A percentile compares a stretch with the other conserved stretches of the same genome.
Evolutionary conservation across 2,329 filamentous ascomycete species (phyloP).

Genomic region (Sordariomycetes sp.): DNA sequence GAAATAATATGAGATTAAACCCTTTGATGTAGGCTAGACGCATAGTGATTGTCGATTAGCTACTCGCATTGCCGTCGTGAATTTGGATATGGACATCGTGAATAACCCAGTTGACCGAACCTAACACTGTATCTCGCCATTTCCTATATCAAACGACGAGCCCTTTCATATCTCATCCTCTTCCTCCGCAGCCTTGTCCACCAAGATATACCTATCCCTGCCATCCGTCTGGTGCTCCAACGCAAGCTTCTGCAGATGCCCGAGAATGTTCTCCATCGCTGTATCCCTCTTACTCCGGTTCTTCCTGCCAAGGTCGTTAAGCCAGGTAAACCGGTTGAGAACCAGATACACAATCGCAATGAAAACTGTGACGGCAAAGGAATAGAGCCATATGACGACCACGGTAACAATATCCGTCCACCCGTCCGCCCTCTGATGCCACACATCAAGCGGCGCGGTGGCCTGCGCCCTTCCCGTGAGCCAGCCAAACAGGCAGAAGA

Average conservation of each 20-base stretch:
- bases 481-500: constrained; percentile 69
- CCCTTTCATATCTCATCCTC: not conserved
- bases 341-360: constrained; percentile 52
- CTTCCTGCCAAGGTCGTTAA: constrained; percentile 50
- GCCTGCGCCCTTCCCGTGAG: constrained; percentile 36
- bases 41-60: no score
- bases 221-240: constrained; percentile 42
- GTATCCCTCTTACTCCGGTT: constrained; percentile 48
- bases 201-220: constrained; percentile 22
- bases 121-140: no score
- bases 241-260: constrained; percentile 49
- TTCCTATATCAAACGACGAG: not conserved
- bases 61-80: no score
- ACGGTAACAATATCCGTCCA: constrained; percentile 43
- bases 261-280: constrained; percentile 53
- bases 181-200: constrained; percentile 7
- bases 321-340: constrained; percentile 42
- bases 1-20: no score
- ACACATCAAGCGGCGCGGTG: constrained; percentile 18
- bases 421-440: constrained; percentile 21
- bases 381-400: constrained; percentile 52
- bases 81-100: no score
- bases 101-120: no score
- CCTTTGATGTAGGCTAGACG: no score
- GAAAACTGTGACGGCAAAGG: constrained; percentile 52